Percentiles rank a stretch among this genome's conserved stretches.
phyloP scores from a whole-genome alignment of 768 basidiomycete species.

The Lentinula edodes region DNA sequence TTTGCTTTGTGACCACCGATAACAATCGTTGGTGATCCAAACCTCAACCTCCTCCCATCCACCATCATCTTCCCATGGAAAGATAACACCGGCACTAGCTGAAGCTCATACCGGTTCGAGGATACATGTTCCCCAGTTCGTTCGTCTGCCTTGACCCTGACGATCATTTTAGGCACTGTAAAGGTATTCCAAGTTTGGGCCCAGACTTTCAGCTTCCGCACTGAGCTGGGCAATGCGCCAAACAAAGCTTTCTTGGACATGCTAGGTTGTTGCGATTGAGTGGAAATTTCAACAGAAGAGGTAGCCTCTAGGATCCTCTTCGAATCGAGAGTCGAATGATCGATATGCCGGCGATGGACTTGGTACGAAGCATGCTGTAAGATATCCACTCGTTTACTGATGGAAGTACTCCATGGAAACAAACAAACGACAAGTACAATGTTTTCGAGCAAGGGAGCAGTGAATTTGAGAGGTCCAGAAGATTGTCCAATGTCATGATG shows the following conservation, averaged over 20 bases:
- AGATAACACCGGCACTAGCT: background rate
- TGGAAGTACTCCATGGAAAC: background rate
- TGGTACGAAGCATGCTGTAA: background rate
- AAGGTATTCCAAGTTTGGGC: background rate
- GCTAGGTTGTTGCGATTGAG: background rate
- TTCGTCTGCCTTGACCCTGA: background rate
- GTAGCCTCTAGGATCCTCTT: background rate
- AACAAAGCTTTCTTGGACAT: background rate
- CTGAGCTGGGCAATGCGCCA: background rate
- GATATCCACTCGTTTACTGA: background rate
- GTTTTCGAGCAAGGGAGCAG: background rate
- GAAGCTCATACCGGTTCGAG: background rate
- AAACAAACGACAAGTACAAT: background rate
- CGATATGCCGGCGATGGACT: background rate
- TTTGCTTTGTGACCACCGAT: background rate
- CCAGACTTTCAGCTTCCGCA: background rate
- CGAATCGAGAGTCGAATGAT: background rate
- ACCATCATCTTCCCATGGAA: background rate
- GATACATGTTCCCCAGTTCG: background rate
- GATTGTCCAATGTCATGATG: background rate
- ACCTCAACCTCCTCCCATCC: background rate
- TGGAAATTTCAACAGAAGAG: background rate
- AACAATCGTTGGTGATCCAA: background rate
- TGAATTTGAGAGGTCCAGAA: background rate
- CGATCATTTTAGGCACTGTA: background rate